Evolutionary conservation across 2,329 filamentous ascomycete genomes (phyloP), one percentile per base, ranked within the genome.

Genomic region (Alternaria sp.): DNA sequence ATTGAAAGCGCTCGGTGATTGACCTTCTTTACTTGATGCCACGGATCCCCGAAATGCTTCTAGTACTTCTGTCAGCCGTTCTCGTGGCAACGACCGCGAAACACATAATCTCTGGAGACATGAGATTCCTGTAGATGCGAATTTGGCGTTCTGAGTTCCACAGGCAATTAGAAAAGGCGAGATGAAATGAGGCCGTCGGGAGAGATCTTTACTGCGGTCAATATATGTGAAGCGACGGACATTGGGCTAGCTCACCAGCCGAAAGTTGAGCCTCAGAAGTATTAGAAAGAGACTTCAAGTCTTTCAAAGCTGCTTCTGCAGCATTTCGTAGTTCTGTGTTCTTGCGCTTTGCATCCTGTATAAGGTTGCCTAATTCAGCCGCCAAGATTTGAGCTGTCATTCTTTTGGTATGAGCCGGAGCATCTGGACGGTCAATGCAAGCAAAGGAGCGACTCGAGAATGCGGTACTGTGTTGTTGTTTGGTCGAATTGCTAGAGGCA

Each of bases 141-240:
- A 93, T 76, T 95, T 97, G 65, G 90, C 86, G 86, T 97, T 97
- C 69, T 91, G 92, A 65, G 93, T 95, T 52, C 89, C 88, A 76
- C 95, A 99, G 27, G 95, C 94, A 75, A 98, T 90, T 65, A 99
- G 87, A 75, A 99, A 98, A 2, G 95, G 95, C 68, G 94, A 93
- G 61, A 94, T 90, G 80, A 99, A 98, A 74, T 90, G 89, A 59
- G 90, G 85, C 68, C 89, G 90, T 73, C 93, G 89, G 56, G 90
- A 88, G 62, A 99, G 87, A 81, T 97, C 95, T 97, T 74, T 67
- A 68, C 60, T 27, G 8, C 20, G 2, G 53, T 70, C 43, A 66
- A 60, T 36, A 51, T 9, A 18, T 16, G 28, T 20, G 14, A 9
- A 11, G 4, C 30, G 9, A 28, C 11, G 18, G 44, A 43, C 9